Percentiles rank a stretch among this genome's conserved stretches.
Conservation (phyloP, 768 basidiomycete genomes). For the Clitopilus passeckerianus region DNA sequence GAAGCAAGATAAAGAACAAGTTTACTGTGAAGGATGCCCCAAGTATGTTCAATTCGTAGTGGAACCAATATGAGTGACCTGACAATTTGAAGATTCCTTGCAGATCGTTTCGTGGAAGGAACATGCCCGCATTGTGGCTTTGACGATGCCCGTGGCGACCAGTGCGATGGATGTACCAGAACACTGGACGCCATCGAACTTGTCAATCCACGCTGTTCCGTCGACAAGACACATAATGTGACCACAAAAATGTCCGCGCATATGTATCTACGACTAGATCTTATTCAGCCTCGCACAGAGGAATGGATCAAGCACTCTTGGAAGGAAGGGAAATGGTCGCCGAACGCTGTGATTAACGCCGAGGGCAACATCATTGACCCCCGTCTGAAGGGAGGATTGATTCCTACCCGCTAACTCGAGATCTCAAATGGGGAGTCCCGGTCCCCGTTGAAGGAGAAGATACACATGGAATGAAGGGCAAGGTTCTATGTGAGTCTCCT, state of each 20-base stretch:
- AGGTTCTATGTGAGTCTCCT: constrained; percentile 82
- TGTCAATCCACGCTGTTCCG: constrained; percentile 89
- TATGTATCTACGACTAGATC: constrained; percentile 87
- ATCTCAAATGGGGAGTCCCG: constrained; percentile 94
- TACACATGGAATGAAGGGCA: constrained; percentile 81
- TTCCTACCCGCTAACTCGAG: constrained; percentile 92
- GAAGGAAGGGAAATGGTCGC: constrained; percentile 86
- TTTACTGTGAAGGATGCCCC: constrained; percentile 88
- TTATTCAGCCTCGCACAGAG: constrained; percentile 76
- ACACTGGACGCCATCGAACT: constrained; percentile 93
- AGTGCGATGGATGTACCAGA: constrained; percentile 91
- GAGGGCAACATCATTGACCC: constrained; percentile 90
- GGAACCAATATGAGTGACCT: no score
- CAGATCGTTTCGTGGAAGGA: constrained; percentile 98
- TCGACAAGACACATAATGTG: constrained; percentile 76
- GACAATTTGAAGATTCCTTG: constrained; percentile 63
- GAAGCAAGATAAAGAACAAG: constrained; percentile 86
- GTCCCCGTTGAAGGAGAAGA: constrained; percentile 79
- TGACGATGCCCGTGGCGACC: constrained; percentile 97
- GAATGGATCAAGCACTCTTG: constrained; percentile 83
- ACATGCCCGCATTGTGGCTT: constrained; percentile 91
- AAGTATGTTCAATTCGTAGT: constrained; percentile 42
- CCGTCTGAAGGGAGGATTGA: constrained; percentile 77
- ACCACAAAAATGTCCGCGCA: constrained; percentile 77
- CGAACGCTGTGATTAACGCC: constrained; percentile 83